Percentiles rank a stretch among this genome's conserved stretches.
Evolutionary conservation across 225 moss, liverwort and hornwort species (phyloP).

Genomic region (Climacium dendroides): DNA sequence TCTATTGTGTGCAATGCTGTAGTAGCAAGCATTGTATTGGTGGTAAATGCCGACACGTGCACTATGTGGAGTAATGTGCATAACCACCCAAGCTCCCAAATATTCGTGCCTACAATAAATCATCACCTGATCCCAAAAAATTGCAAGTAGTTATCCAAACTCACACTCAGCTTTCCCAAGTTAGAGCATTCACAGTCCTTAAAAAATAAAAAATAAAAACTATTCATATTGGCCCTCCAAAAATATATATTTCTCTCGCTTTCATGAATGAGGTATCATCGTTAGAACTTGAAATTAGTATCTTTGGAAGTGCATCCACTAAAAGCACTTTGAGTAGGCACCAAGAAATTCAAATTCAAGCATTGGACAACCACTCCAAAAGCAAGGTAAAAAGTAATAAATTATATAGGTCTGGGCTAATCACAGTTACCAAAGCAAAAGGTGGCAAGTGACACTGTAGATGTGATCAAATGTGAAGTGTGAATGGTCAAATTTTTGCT

Average conservation of each 20-base stretch:
- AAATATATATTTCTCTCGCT: no score
- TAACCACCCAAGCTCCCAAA: background rate
- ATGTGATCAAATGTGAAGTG: no score
- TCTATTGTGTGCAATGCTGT: background rate
- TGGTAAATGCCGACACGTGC: background rate
- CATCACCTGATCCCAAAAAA: background rate
- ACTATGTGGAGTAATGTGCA: background rate
- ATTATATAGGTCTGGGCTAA: rapidly evolving
- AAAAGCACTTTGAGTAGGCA: no score
- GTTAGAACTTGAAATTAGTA: background rate
- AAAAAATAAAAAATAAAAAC: no score
- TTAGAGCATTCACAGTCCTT: background rate
- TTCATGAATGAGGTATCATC: no score
- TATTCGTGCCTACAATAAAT: background rate
- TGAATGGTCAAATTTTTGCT: no score
- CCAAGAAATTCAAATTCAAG: background rate
- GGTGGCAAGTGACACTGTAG: no score
- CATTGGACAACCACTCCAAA: background rate
- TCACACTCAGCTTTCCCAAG: background rate
- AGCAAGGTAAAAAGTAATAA: background rate
- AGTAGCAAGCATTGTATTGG: background rate
- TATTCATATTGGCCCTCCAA: background rate
- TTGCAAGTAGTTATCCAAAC: background rate
- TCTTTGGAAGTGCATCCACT: background rate
- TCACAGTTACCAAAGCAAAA: no score